Percentiles rank a stretch among this genome's conserved stretches.
Evolutionary conservation across 345 rosid species (phyloP).

Genomic region (Populus euphratica): DNA sequence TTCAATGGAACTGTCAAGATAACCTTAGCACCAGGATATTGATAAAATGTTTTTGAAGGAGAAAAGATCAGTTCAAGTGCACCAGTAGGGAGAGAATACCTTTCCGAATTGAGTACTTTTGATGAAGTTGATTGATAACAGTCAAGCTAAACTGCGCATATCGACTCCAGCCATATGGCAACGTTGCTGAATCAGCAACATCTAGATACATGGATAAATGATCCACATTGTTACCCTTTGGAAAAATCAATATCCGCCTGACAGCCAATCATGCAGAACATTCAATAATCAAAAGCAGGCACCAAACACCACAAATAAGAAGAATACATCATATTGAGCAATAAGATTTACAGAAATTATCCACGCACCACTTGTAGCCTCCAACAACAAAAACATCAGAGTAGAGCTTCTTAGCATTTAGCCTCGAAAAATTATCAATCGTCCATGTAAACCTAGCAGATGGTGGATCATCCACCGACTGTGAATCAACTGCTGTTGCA

Average conservation of each 20-base stretch:
- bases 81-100: slow-evolving; percentile 18
- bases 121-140: slow-evolving; percentile 37
- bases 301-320: neutral
- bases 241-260: slow-evolving; percentile 49
- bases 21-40: neutral
- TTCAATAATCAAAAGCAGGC: neutral
- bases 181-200: slow-evolving; percentile 41
- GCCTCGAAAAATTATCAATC: slow-evolving; percentile 37
- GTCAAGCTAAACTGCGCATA: slow-evolving; percentile 39
- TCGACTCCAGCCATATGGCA: slow-evolving; percentile 53
- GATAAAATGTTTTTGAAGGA: neutral
- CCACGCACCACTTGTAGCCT: slow-evolving; percentile 40
- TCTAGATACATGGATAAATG: slow-evolving; percentile 40
- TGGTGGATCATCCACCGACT: slow-evolving; percentile 34
- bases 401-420: slow-evolving; percentile 37
- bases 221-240: slow-evolving; percentile 45
- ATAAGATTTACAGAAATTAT: neutral
- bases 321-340: neutral
- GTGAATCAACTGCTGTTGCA: slow-evolving; percentile 18
- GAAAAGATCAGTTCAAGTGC: neutral
- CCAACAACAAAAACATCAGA: slow-evolving; percentile 43
- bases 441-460: slow-evolving; percentile 47
- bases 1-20: neutral
- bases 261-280: neutral
- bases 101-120: slow-evolving; percentile 30